phyloP scores from a whole-genome alignment of 352 stramenopile species.

The Globisporangium carolinianum region DNA sequence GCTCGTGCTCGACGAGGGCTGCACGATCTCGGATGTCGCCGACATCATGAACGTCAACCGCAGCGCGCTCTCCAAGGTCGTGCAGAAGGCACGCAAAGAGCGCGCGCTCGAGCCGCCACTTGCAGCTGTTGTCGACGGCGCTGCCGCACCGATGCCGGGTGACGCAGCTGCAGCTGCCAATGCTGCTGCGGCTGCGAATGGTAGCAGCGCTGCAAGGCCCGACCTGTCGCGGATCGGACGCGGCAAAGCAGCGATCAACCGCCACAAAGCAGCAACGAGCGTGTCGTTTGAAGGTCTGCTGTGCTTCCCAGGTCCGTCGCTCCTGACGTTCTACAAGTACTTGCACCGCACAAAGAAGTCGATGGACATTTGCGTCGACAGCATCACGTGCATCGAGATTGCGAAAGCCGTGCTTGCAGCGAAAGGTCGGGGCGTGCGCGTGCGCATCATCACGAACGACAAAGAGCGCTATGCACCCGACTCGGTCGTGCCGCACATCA shows the following conservation, averaged over 20 bases:
- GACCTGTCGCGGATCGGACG: background rate
- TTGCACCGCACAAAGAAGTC: constrained; percentile 28
- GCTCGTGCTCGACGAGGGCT: constrained; percentile 8
- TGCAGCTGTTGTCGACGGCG: background rate
- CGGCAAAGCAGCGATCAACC: constrained; percentile 6
- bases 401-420: constrained; percentile 40
- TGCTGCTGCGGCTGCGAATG: background rate
- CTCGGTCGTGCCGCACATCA: constrained; percentile 58
- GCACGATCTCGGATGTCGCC: constrained; percentile 6
- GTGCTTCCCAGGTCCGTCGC: constrained; percentile 14
- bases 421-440: constrained; percentile 33
- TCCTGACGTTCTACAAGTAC: constrained; percentile 37
- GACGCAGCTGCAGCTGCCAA: no score
- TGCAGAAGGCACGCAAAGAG: constrained; percentile 3
- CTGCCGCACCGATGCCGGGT: background rate
- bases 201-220: background rate
- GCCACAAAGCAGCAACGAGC: constrained; percentile 5
- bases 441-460: constrained; percentile 61
- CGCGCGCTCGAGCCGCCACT: constrained; percentile 5
- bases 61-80: constrained; percentile 8
- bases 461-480: constrained; percentile 34
- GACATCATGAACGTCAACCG: constrained; percentile 9
- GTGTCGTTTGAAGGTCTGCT: constrained; percentile 6
- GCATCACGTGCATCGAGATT: constrained; percentile 60
- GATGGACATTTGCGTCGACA: constrained; percentile 61